Conservation (phyloP, 2,329 filamentous ascomycete species). For the Claviceps pazoutovae region DNA sequence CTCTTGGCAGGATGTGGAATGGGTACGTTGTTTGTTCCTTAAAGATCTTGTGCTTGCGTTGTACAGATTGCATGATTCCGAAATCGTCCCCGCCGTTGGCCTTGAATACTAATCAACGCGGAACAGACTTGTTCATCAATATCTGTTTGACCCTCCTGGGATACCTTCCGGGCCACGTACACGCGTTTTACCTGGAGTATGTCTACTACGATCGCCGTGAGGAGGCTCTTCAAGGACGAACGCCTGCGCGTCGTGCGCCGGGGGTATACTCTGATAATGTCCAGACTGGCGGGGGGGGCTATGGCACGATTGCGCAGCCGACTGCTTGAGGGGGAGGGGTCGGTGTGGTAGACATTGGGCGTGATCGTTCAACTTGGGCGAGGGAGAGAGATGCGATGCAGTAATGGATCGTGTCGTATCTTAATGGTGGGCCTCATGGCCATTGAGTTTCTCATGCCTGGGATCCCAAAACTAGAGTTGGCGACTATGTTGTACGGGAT, state of each 20-base stretch:
- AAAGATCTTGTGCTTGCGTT: no score
- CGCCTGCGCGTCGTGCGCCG: slow-evolving; percentile 41
- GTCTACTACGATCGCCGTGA: slow-evolving; percentile 67
- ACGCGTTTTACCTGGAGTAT: slow-evolving; percentile 73
- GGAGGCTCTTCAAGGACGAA: slow-evolving; percentile 42
- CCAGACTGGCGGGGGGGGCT: slow-evolving; percentile 58
- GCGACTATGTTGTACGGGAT: no score
- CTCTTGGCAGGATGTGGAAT: slow-evolving; percentile 50
- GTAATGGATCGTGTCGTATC: no score
- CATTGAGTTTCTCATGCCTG: no score
- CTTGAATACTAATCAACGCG: slow-evolving; percentile 3
- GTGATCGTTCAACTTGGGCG: no score
- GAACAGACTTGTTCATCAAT: slow-evolving; percentile 49
- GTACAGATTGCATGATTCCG: no score
- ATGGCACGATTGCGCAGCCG: slow-evolving; percentile 33
- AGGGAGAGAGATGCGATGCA: no score
- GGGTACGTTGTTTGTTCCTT: slow-evolving; percentile 19
- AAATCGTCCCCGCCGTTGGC: no score
- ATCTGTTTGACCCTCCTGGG: slow-evolving; percentile 52
- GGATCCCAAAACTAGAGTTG: no score
- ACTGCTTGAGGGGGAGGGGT: slow-evolving; percentile 5
- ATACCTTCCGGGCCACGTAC: slow-evolving; percentile 66
- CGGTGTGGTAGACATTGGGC: no score
- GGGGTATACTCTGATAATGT: slow-evolving; percentile 61
- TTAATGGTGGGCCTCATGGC: no score